Evolutionary conservation across 306 rosid species (phyloP), one percentile per base, ranked within the genome.

Genomic region (Chamaecrista fasciculata): DNA sequence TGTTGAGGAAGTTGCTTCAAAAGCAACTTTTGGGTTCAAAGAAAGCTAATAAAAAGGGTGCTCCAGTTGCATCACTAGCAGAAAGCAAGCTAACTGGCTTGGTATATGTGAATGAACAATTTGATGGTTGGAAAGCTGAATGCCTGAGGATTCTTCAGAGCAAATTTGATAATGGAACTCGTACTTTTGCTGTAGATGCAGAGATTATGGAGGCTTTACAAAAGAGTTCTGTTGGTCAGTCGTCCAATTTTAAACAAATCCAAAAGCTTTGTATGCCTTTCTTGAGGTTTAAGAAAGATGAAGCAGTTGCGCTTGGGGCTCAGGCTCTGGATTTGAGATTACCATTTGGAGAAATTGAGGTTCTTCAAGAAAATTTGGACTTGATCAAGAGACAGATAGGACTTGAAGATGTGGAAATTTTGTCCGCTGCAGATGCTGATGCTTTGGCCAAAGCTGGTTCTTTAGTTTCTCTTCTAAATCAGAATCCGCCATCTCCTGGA

Each of bases 401-500:
- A 66, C 90, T 90, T 60, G 92, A 87, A 75, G 85, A 82, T 62
- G 88, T 89, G 47, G 86, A 90, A 51, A 79, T 92, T 76, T 67
- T 86, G 76, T 83, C 91, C 59, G 86, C 80, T 20, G 76, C 85
- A 5, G 86, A 87, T 59, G 66, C 85, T 16, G 83, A 69, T 70
- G 87, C 88, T 76, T 49, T 67, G 51, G 86, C 84, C 23, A 90
- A 55, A 80, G 96, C 93, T 16, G 96, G 98, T 67, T 7, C 89
- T 62, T 70, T 78, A 66, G 86, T 66, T 74, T 71, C 85, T 72
- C 68, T 86, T 37, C 65, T 92, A 59, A 68, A 72, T 12, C 89
- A 84, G 76, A 92, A 86, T 83, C 96, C 93, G 75, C 96, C 98
- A 19, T 77, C 88, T 46, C 98, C 98, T 19, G 96, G 98, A 78